Evolutionary conservation across 495 filamentous ascomycete genomes (phyloP), one percentile per base, ranked within the genome.

Genomic region (Rhizodiscina lignyota): DNA sequence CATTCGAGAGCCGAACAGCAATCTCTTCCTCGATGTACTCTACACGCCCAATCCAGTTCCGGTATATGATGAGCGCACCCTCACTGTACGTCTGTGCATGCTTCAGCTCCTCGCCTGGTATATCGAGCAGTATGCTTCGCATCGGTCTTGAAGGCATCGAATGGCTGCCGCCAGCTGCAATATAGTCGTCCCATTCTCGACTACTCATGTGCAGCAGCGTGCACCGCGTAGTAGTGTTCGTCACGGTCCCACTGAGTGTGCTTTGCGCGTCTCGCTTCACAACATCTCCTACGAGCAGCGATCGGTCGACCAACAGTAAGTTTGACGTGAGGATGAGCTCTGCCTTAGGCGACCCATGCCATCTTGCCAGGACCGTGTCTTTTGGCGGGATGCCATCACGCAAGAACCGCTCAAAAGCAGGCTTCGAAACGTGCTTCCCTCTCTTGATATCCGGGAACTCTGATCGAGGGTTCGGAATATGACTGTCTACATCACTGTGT

Each of bases 201-300:
- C 32, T 10, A 16, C 12, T 10, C n/a, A 28, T 5, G 2, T 18
- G 46, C n/a, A 36, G 34, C 17, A 58, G 42, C 4, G 35, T 43
- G 41, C 47, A 51, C 13, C 13, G 38, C 10, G 42, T 48, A 30
- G 33, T 43, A 6, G 49, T 47, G 31, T 52, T 51, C 16, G 59
- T 51, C 28, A 62, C 53, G 13, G 53, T 55, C 21, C 58, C 58
- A 38, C 51, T 59, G 48, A 60, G 56, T n/a, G 53, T 44, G 37
- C 49, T 41, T 21, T 44, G 38, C 6, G 41, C 34, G 24, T 49
- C 32, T 24, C 41, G 39, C 48, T 59, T 59, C 34, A 62, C 57
- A 11, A 59, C 39, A 39, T 62, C 57, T 13, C 59, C 57, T 15
- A 60, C 41, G 20, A 53, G 36, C 24, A 60, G 38, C 12, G 41